Evolutionary conservation across 2,329 filamentous ascomycete genomes (phyloP), one percentile per base, ranked within the genome.

Genomic region (Annulohypoxylon truncatum): DNA sequence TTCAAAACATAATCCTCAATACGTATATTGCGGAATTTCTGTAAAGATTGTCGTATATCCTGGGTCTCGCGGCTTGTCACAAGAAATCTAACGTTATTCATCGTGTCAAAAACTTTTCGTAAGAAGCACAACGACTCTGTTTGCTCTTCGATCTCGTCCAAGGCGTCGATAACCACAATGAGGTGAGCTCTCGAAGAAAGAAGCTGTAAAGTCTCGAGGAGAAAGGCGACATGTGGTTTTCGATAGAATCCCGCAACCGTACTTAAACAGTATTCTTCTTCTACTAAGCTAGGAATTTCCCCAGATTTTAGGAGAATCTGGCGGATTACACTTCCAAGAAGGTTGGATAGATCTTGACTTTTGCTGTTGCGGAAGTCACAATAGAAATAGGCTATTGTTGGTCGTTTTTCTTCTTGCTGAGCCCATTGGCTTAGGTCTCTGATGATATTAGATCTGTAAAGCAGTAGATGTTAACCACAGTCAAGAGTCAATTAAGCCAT

Each of bases 331-430:
- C 22, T 63, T 7, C 60, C 60, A 8, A 63, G 52, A 12, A 63
- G 22, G 24, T 35, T 50, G 3, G 60, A 20, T 22, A 63, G 28
- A 12, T 42, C 35, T 31, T 63, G 52, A 22, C 33, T 63, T 24
- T 57, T 44, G 26, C 12, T 28, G 24, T 52, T 52, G 42, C 52
- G 51, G 38, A 57, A 63, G 46, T 63, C 60, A 28, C 60, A 63
- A 15, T 57, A 63, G 44, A 63, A 57, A 15, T 57, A 63, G 7
- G 52, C 52, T 33, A 63, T 40, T 8, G 26, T 40, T 7, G 60
- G 60, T 29, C 46, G 40, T 22, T 22, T 13, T 31, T 38, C 38
- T 10, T 63, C 60, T 44, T 52, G 20, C 9, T 57, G 42, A 18
- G 60, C 44, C 60, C 60, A 63, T 18, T 46, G 35, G 4, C 15